Evolutionary conservation across 139 green algal species (phyloP).

Genomic region (Picochlorum sp.): DNA sequence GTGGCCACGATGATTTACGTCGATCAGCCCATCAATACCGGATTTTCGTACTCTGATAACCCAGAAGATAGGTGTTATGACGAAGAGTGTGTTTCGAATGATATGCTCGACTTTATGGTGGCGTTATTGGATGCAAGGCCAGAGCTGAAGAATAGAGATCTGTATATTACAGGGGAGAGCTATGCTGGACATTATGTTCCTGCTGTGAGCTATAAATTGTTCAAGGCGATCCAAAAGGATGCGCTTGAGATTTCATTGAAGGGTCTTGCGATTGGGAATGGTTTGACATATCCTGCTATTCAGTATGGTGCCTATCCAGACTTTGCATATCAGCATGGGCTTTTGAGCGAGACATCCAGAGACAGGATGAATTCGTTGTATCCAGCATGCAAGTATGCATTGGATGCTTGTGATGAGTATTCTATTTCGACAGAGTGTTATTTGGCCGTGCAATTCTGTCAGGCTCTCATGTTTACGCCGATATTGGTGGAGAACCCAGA

Average conservation of each 20-base stretch:
- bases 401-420: constrained; percentile 40
- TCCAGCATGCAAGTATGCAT: constrained; percentile 26
- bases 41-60: constrained; percentile 74
- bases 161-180: constrained; percentile 85
- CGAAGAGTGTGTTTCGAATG: constrained; percentile 64
- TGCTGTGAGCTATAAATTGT: constrained; percentile 53
- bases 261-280: constrained; percentile 84
- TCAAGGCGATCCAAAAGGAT: constrained; percentile 35
- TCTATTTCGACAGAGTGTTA: constrained; percentile 47
- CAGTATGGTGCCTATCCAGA: constrained; percentile 83
- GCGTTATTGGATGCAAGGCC: constrained; percentile 68
- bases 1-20: constrained; percentile 31
- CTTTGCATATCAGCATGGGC: constrained; percentile 53
- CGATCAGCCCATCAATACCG: constrained; percentile 91
- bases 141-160: constrained; percentile 50
- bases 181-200: constrained; percentile 61
- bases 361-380: constrained; percentile 23
- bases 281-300: constrained; percentile 78
- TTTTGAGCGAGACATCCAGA: constrained; percentile 51
- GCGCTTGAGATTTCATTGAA: constrained; percentile 35
- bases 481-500: constrained; percentile 32
- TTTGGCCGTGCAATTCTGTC: constrained; percentile 61
- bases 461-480: constrained; percentile 33
- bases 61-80: constrained; percentile 37
- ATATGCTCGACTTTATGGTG: constrained; percentile 94